A percentile compares a stretch with the other conserved stretches of the same genome.
These are phyloP conservation scores for Sporodiniella umbellata DNA, from an alignment of 371 early-diverging fungal species.

Conservation along the genomic window DNA sequence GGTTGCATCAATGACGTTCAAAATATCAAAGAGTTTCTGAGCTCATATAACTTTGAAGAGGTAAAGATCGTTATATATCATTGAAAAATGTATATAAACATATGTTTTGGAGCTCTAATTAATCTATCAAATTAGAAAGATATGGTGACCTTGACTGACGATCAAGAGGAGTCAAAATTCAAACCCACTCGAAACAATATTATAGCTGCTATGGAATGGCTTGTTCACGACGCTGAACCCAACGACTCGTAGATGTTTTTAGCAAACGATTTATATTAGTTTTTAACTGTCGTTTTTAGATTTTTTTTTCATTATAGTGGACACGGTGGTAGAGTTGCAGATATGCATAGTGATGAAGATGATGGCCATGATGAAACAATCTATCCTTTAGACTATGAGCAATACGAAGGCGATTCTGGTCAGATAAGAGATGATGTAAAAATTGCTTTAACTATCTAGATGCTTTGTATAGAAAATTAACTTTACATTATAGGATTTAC, in stretches of 20 bases:
- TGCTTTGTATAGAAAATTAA: too few species aligned
- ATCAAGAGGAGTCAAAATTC: constrained; percentile 61
- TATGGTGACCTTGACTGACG: constrained; percentile 87
- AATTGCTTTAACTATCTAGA: too few species aligned
- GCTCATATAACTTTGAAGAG: constrained; percentile 62
- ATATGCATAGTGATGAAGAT: constrained; percentile 73
- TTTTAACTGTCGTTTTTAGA: constrained; percentile 17
- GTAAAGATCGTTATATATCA: too few species aligned
- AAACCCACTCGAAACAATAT: constrained; percentile 85
- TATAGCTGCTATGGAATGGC: constrained; percentile 78
- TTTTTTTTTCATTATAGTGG: constrained; percentile 90
- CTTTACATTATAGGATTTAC: constrained; percentile 45
- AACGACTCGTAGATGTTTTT: constrained; percentile 68
- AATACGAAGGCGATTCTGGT: constrained; percentile 54
- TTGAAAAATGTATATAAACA: background rate
- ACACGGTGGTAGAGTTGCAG: constrained; percentile 71
- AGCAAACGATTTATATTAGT: too few species aligned
- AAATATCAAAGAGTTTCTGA: constrained; percentile 77
- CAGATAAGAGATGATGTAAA: constrained; percentile 82
- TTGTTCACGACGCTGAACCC: constrained; percentile 76
- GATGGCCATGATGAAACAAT: constrained; percentile 67
- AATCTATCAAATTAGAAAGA: constrained; percentile 37
- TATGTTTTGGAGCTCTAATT: background rate
- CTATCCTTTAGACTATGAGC: constrained; percentile 79
- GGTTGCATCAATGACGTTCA: constrained; percentile 95